Conservation (phyloP, 139 green algal genomes). For the Coccomyxa sp. region DNA sequence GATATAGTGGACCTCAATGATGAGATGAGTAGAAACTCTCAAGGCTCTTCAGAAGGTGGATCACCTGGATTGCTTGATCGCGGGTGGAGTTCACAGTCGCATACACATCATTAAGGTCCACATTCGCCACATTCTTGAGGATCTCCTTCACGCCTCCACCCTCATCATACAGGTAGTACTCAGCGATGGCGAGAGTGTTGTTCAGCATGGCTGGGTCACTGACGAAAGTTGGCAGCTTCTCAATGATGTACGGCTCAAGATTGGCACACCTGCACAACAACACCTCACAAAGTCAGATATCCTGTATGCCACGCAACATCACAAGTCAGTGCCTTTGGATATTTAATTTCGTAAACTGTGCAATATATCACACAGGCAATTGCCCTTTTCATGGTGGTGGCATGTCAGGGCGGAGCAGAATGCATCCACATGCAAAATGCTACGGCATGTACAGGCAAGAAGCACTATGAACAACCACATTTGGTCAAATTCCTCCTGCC, state of each 20-base stretch:
- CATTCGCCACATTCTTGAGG: background rate
- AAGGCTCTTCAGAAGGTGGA: background rate
- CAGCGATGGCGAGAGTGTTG: background rate
- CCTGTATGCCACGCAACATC: too few relatives aligned
- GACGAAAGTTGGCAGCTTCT: background rate
- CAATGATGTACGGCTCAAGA: conserved; percentile 17
- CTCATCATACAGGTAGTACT: conserved; percentile 11
- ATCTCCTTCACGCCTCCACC: background rate
- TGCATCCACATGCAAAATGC: too few relatives aligned
- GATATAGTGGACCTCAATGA: background rate
- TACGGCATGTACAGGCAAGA: too few relatives aligned
- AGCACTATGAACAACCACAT: too few relatives aligned
- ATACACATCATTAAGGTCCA: background rate
- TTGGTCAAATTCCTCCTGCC: background rate
- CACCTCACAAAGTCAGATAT: too few relatives aligned
- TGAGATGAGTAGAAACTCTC: background rate
- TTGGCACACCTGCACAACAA: conserved; percentile 12
- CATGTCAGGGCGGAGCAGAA: too few relatives aligned
- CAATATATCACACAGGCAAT: background rate
- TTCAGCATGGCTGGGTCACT: background rate
- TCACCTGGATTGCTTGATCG: background rate
- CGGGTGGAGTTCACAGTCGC: background rate
- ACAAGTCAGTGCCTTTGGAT: too few relatives aligned
- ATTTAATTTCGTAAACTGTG: background rate
- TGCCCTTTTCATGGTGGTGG: too few relatives aligned